These are phyloP conservation scores for Arachis stenosperma DNA, from an alignment of 306 rosid species.

Conservation along the genomic window DNA sequence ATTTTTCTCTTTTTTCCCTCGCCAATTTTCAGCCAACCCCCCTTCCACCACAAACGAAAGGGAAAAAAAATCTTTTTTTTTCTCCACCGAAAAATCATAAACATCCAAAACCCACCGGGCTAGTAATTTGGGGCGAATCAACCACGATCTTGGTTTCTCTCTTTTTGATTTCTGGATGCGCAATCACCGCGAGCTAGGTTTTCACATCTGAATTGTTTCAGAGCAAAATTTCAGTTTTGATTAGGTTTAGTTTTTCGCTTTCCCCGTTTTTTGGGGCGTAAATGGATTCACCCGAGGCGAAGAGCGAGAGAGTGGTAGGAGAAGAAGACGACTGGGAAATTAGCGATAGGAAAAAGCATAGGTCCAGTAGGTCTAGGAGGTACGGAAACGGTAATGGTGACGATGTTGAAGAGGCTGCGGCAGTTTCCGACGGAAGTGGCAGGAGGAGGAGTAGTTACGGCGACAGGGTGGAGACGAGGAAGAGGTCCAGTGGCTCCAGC, in stretches of 20 bases:
- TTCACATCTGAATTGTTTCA: background rate
- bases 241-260: conserved; percentile 18
- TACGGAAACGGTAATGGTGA: conserved; percentile 55
- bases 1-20: conserved; percentile 2
- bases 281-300: conserved; percentile 50
- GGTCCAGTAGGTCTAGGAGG: conserved; percentile 75
- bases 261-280: background rate
- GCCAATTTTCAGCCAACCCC: too few relatives aligned
- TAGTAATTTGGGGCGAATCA: conserved; percentile 31
- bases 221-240: background rate
- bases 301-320: conserved; percentile 58
- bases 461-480: conserved; percentile 55
- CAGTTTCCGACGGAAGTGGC: conserved; percentile 61
- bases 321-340: conserved; percentile 80
- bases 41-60: background rate
- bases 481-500: conserved; percentile 60
- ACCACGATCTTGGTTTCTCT: background rate
- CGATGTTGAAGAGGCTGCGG: conserved; percentile 56
- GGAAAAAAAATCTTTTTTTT: background rate
- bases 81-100: background rate
- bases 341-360: conserved; percentile 76
- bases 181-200: background rate
- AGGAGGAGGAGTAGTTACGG: conserved; percentile 61
- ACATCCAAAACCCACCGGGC: background rate
- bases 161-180: background rate